Evolutionary conservation across 768 basidiomycete genomes (phyloP).

Genomic region (Trichaptum fuscoviolaceum): DNA sequence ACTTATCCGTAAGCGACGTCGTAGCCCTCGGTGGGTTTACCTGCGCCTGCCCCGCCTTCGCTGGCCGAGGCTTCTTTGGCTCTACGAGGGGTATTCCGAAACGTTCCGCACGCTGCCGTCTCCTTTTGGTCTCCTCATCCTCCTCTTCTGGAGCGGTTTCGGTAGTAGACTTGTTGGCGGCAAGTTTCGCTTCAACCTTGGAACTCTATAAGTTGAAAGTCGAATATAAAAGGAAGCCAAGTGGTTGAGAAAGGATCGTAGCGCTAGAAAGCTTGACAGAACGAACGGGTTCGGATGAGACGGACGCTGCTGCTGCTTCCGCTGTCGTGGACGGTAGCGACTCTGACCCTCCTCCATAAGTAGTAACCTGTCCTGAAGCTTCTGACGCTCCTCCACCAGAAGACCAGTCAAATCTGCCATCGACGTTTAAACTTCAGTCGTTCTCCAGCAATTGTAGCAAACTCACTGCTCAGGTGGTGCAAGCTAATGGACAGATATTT

Average conservation of each 20-base stretch:
- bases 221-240: background rate
- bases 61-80: conserved; percentile 27
- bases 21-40: conserved; percentile 19
- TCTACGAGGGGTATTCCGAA: conserved; percentile 63
- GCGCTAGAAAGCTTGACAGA: background rate
- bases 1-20: conserved; percentile 4
- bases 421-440: background rate
- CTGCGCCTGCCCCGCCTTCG: conserved; percentile 16
- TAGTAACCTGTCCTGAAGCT: background rate
- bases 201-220: background rate
- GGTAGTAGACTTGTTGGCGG: background rate
- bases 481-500: background rate
- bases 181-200: background rate
- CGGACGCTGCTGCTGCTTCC: background rate
- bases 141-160: conserved; percentile 1
- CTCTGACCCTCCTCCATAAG: background rate
- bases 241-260: background rate
- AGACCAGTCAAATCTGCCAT: background rate
- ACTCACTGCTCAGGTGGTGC: background rate
- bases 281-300: background rate
- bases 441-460: background rate
- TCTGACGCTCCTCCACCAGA: background rate
- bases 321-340: background rate
- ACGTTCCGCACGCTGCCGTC: conserved; percentile 51
- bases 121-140: conserved; percentile 14